Percentiles rank a stretch among this genome's conserved stretches.
Conservation (phyloP, 306 rosid genomes). For the Psophocarpus tetragonolobus region DNA sequence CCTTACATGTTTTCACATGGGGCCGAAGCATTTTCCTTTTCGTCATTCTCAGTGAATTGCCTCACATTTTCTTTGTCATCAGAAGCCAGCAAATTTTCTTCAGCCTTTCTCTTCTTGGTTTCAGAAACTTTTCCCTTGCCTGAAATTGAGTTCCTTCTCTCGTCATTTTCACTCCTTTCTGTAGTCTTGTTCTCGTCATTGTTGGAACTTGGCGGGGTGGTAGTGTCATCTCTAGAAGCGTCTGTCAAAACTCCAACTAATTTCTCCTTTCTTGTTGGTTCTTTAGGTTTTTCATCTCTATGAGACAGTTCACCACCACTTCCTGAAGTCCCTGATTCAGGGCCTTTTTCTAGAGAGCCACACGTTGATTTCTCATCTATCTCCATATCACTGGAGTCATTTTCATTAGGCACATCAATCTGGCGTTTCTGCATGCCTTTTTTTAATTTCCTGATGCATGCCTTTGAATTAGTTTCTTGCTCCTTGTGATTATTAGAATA, state of each 20-base stretch:
- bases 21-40: slow-evolving; percentile 60
- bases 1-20: slow-evolving; percentile 61
- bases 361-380: slow-evolving; percentile 58
- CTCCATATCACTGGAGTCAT: slow-evolving; percentile 62
- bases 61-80: slow-evolving; percentile 51
- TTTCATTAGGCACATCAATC: slow-evolving; percentile 31
- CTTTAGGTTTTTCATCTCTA: not conserved
- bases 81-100: slow-evolving; percentile 43
- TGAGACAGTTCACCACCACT: slow-evolving; percentile 28
- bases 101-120: slow-evolving; percentile 40
- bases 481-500: slow-evolving; percentile 45
- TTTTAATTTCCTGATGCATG: slow-evolving; percentile 47
- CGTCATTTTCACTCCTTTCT: slow-evolving; percentile 36
- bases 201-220: slow-evolving; percentile 35
- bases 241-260: slow-evolving; percentile 31
- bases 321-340: slow-evolving; percentile 37
- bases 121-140: slow-evolving; percentile 24
- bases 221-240: slow-evolving; percentile 31
- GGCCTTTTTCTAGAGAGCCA: slow-evolving; percentile 49
- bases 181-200: slow-evolving; percentile 32
- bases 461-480: slow-evolving; percentile 40
- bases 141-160: slow-evolving; percentile 29
- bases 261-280: slow-evolving; percentile 24
- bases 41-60: slow-evolving; percentile 44
- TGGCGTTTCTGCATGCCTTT: slow-evolving; percentile 34